These are phyloP conservation scores for Eutypa lata DNA, from an alignment of 2,329 filamentous ascomycete genomes.

Conservation along the genomic window DNA sequence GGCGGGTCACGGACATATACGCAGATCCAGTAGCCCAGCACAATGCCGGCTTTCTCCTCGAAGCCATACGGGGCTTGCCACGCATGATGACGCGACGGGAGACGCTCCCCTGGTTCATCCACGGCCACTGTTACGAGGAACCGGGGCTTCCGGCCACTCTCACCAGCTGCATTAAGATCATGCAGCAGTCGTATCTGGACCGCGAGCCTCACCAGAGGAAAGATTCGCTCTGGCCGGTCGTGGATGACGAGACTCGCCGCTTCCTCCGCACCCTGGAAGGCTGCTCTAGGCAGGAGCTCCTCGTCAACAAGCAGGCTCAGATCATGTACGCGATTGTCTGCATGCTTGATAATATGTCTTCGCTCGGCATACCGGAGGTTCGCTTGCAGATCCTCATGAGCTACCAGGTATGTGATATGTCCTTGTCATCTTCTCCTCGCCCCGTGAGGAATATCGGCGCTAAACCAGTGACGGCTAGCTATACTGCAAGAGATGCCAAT, in stretches of 20 bases:
- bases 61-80: conserved; percentile 18
- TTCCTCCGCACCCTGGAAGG: conserved; percentile 6
- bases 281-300: conserved; percentile 7
- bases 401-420: conserved; percentile 11
- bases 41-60: conserved; percentile 16
- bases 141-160: conserved; percentile 12
- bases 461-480: too few species aligned
- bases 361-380: conserved; percentile 10
- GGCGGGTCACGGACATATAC: conserved; percentile 11
- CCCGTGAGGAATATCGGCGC: too few species aligned
- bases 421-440: too few species aligned
- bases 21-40: conserved; percentile 17
- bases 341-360: conserved; percentile 9
- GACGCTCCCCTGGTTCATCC: conserved; percentile 18
- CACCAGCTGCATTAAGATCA: conserved; percentile 13
- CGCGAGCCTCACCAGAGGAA: background rate
- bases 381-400: conserved; percentile 12
- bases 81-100: conserved; percentile 16
- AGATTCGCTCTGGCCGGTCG: conserved; percentile 9
- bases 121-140: conserved; percentile 15
- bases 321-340: conserved; percentile 15
- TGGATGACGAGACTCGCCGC: conserved; percentile 14
- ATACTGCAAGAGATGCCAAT: conserved; percentile 9
- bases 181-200: conserved; percentile 7
- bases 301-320: conserved; percentile 11